These are phyloP conservation scores for Russula sp. DNA, from an alignment of 768 basidiomycete species.

Conservation along the genomic window DNA sequence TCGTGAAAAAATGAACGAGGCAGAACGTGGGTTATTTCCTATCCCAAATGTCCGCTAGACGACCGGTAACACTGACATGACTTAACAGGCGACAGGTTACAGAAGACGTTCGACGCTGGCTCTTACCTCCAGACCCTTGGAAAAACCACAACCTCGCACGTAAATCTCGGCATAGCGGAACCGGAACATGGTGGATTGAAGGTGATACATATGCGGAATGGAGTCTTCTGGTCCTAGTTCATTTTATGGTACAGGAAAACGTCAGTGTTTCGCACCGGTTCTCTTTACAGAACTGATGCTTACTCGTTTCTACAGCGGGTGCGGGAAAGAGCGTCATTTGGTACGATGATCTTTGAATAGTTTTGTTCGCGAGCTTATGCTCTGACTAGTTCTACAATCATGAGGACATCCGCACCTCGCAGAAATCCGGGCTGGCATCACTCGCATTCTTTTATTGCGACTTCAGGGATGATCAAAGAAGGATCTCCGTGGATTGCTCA, in stretches of 20 bases:
- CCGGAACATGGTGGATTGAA: constrained; percentile 1
- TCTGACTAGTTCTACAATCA: constrained; percentile 1
- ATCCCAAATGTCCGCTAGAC: not conserved
- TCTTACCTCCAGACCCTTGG: constrained; percentile 15
- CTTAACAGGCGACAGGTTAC: not conserved
- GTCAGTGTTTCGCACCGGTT: not conserved
- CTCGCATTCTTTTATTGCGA: constrained; percentile 16
- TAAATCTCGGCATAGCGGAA: not conserved
- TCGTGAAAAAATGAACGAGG: not conserved
- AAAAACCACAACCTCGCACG: not conserved
- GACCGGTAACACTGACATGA: not conserved
- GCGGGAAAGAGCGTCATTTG: constrained; percentile 10
- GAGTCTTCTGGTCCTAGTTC: not conserved
- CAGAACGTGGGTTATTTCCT: not conserved
- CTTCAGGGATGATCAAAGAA: constrained; percentile 9
- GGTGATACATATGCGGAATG: not conserved
- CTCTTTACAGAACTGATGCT: not conserved
- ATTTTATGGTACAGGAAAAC: constrained; percentile 19
- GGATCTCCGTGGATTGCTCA: not conserved
- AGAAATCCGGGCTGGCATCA: not conserved
- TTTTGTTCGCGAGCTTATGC: not conserved
- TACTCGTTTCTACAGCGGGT: not conserved
- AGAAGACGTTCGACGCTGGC: not conserved
- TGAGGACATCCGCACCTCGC: not conserved
- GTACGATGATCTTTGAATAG: not conserved